A percentile compares a stretch with the other conserved stretches of the same genome.
Conservation (phyloP, 192 early-diverging fungal genomes). For the Chytriomyces hyalinus region DNA sequence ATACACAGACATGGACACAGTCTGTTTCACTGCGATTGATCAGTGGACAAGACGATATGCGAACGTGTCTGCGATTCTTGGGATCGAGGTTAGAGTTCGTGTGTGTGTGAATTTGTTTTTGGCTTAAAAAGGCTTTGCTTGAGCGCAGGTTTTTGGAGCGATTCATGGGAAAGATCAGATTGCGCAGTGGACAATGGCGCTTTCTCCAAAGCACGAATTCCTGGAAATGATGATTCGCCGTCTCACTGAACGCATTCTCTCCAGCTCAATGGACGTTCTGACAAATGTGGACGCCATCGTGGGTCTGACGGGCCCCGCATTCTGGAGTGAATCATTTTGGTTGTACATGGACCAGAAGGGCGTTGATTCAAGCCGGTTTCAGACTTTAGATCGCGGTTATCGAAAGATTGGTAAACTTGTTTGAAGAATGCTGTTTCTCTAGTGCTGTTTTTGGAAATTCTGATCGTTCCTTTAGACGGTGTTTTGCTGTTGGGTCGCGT, state of each 20-base stretch:
- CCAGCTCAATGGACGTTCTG: neutral
- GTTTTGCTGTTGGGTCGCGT: conserved; percentile 5
- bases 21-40: conserved; percentile 22
- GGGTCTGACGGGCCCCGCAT: conserved; percentile 23
- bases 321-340: neutral
- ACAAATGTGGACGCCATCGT: conserved; percentile 10
- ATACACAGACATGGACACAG: conserved; percentile 45
- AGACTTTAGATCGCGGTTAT: neutral
- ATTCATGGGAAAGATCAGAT: conserved; percentile 2
- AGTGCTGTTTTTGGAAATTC: too few relatives aligned
- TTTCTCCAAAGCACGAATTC: conserved; percentile 30
- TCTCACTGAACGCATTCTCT: conserved; percentile 9
- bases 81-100: conserved; percentile 13
- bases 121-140: neutral
- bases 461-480: neutral
- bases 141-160: neutral
- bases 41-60: conserved; percentile 24
- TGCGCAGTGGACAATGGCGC: conserved; percentile 41
- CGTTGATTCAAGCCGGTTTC: neutral
- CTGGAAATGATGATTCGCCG: conserved; percentile 10
- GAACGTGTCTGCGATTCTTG: conserved; percentile 21
- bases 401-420: neutral
- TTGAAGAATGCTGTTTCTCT: too few relatives aligned
- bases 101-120: neutral
- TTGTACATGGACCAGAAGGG: neutral